A percentile compares a stretch with the other conserved stretches of the same genome.
Conservation (phyloP, 2,329 filamentous ascomycete genomes). For the Fusarium sulawesiense region DNA sequence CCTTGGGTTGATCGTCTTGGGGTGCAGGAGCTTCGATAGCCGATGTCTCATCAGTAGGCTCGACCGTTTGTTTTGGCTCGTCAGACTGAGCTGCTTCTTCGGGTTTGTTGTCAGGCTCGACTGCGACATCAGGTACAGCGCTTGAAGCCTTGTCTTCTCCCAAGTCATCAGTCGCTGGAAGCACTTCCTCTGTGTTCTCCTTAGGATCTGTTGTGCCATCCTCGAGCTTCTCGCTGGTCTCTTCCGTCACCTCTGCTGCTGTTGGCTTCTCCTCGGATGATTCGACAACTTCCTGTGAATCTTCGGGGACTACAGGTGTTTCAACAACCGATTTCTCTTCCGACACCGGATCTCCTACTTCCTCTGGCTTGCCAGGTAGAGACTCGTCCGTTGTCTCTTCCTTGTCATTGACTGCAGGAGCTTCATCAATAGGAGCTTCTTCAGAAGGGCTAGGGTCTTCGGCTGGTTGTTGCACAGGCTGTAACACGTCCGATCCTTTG, state of each 20-base stretch:
- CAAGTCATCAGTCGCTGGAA: not conserved
- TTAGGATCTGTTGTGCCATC: constrained; percentile 1
- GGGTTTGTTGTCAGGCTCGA: constrained; percentile 3
- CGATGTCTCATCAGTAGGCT: not conserved
- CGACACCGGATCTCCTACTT: not conserved
- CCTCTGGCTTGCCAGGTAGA: constrained; percentile 6
- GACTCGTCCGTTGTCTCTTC: constrained; percentile 1
- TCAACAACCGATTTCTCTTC: constrained; percentile 15
- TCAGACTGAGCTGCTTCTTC: not conserved
- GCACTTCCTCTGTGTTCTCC: constrained; percentile 14
- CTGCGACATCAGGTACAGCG: not conserved
- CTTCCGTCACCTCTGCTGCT: not conserved
- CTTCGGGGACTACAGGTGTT: not conserved
- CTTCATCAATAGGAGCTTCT: constrained; percentile 4
- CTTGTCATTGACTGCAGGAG: constrained; percentile 2
- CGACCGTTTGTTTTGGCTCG: not conserved
- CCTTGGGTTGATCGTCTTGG: not conserved
- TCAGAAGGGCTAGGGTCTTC: constrained; percentile 1
- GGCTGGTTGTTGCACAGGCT: not conserved
- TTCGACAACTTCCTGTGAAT: not conserved
- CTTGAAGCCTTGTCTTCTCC: not conserved
- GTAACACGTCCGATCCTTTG: not conserved
- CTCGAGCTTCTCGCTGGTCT: not conserved
- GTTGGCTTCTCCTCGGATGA: constrained; percentile 12
- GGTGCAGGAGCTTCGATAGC: not conserved